Evolutionary conservation across 352 stramenopile genomes (phyloP).

Genomic region (Phytophthora rubi): DNA sequence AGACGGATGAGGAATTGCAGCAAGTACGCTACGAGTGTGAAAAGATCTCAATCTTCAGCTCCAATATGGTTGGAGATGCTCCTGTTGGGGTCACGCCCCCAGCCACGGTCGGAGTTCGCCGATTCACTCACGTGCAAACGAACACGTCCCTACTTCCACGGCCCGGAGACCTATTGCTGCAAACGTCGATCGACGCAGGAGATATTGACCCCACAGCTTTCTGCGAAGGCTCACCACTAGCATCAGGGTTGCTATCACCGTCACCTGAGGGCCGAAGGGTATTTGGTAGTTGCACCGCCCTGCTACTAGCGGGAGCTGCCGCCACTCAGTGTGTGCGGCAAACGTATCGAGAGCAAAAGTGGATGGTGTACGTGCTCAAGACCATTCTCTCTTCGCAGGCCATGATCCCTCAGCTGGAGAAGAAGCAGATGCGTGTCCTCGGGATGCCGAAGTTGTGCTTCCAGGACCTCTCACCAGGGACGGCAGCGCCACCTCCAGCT

Average conservation of each 20-base stretch:
- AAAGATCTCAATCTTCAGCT: constrained; percentile 62
- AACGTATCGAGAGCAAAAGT: constrained; percentile 67
- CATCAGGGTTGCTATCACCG: not conserved
- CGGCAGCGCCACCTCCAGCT: not conserved
- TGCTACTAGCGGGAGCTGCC: constrained; percentile 9
- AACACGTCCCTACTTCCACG: not conserved
- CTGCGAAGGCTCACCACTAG: not conserved
- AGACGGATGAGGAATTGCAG: constrained; percentile 70
- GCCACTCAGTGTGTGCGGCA: constrained; percentile 62
- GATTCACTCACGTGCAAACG: constrained; percentile 16
- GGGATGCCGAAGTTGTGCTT: constrained; percentile 57
- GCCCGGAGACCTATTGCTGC: not conserved
- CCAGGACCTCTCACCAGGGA: constrained; percentile 33
- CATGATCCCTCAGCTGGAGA: constrained; percentile 74
- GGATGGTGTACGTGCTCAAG: constrained; percentile 75
- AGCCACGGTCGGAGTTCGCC: constrained; percentile 10
- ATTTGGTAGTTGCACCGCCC: constrained; percentile 2
- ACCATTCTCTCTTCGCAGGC: constrained; percentile 65
- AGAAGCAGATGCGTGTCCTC: constrained; percentile 70
- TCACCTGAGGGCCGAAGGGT: not conserved
- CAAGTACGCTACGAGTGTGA: constrained; percentile 80
- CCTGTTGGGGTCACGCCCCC: constrained; percentile 1
- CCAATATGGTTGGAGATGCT: constrained; percentile 7
- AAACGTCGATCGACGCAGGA: not conserved
- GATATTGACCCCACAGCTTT: not conserved